Conservation (phyloP, 1,284 basidiomycete species). For the Trichosporon coremiiforme region DNA sequence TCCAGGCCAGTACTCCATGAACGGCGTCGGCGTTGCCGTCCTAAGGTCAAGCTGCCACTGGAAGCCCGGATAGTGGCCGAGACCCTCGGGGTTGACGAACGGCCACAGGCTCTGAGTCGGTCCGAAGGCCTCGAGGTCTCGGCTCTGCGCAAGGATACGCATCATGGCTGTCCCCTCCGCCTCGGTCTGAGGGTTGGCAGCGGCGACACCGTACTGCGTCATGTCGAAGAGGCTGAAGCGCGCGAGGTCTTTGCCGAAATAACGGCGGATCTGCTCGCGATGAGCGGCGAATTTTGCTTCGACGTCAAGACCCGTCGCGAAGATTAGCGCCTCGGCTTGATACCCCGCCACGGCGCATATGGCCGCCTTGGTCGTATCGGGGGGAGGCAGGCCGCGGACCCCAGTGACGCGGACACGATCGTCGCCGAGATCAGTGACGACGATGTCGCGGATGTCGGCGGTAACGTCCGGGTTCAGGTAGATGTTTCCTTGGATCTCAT, state of each 20-base stretch:
- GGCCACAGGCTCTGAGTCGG: conserved; percentile 19
- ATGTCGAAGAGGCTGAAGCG: conserved; percentile 31
- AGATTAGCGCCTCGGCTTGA: conserved; percentile 35
- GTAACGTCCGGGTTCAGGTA: conserved; percentile 44
- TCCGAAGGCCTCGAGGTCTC: conserved; percentile 29
- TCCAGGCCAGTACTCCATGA: conserved; percentile 35
- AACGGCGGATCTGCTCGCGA: conserved; percentile 32
- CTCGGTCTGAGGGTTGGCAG: conserved; percentile 32
- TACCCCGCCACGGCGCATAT: conserved; percentile 38
- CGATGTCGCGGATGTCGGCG: conserved; percentile 34
- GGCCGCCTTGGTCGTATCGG: conserved; percentile 40
- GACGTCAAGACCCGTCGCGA: conserved; percentile 35
- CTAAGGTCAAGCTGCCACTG: conserved; percentile 25
- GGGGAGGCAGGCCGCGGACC: conserved; percentile 36
- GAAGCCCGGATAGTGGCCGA: conserved; percentile 35
- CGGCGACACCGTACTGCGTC: conserved; percentile 36
- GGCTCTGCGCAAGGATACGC: conserved; percentile 38
- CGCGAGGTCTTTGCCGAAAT: conserved; percentile 19
- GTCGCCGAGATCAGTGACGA: conserved; percentile 26
- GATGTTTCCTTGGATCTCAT: conserved; percentile 34
- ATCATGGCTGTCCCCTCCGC: conserved; percentile 35
- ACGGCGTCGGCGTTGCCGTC: conserved; percentile 24
- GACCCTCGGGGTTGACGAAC: conserved; percentile 30
- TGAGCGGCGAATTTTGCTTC: conserved; percentile 35
- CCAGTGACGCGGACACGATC: conserved; percentile 37